Percentiles rank a stretch among this genome's conserved stretches.
Evolutionary conservation across 257 asterid species (phyloP).

Genomic region (Solanum chiquidenum): DNA sequence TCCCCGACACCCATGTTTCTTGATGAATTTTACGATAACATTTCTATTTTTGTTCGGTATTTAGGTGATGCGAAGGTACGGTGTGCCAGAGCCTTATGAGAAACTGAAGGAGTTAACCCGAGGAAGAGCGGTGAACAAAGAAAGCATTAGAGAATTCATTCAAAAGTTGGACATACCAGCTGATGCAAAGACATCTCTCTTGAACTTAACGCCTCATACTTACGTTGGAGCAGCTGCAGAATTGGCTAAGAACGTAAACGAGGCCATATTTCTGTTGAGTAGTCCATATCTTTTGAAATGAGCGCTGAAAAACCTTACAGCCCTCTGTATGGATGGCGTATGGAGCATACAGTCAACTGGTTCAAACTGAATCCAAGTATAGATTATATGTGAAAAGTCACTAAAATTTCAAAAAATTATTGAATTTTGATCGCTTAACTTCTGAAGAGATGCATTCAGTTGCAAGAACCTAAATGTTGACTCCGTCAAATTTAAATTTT

Average conservation of each 20-base stretch:
- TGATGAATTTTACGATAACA: neutral
- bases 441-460: neutral
- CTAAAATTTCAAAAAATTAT: neutral
- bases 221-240: constrained; percentile 49
- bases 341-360: neutral
- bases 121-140: constrained; percentile 71
- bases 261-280: constrained; percentile 11
- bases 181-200: constrained; percentile 53
- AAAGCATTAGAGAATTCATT: constrained; percentile 63
- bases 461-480: neutral
- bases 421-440: neutral
- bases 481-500: neutral
- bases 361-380: neutral
- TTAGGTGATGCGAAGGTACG: constrained; percentile 88
- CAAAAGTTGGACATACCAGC: constrained; percentile 52
- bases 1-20: neutral
- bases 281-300: neutral
- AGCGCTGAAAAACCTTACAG: neutral
- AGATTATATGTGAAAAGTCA: neutral
- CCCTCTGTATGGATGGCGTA: neutral
- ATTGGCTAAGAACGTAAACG: constrained; percentile 25
- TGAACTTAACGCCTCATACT: constrained; percentile 66
- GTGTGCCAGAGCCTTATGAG: constrained; percentile 88
- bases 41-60: neutral
- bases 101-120: constrained; percentile 87